Percentiles rank a stretch among this genome's conserved stretches.
These are phyloP conservation scores for Marasmius oreades DNA, from an alignment of 1,284 basidiomycete genomes.

Conservation along the genomic window DNA sequence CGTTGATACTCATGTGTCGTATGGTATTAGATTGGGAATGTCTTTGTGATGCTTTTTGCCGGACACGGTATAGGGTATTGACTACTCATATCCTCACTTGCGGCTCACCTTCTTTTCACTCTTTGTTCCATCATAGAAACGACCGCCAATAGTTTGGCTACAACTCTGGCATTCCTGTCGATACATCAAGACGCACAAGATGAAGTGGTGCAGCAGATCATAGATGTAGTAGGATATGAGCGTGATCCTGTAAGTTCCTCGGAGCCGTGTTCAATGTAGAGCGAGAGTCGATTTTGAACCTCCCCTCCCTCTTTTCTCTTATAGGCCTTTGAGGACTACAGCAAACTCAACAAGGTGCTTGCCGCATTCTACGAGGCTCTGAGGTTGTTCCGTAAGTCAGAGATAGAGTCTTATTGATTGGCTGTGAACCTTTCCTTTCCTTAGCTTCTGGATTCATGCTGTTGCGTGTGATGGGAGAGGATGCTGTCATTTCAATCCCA, in stretches of 20 bases:
- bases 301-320: neutral
- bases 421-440: neutral
- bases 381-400: conserved; percentile 18
- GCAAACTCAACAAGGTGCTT: conserved; percentile 14
- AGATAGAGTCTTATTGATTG: neutral
- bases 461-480: conserved; percentile 15
- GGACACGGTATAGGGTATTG: conserved; percentile 23
- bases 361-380: conserved; percentile 19
- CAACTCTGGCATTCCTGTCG: conserved; percentile 18
- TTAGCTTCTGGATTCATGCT: conserved; percentile 17
- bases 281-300: too few species aligned
- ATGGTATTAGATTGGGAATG: conserved; percentile 18
- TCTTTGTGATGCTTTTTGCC: conserved; percentile 18
- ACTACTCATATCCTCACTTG: neutral
- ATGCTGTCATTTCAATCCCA: conserved; percentile 13
- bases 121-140: conserved; percentile 14
- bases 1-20: neutral
- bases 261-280: too few species aligned
- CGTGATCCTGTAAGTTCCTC: conserved; percentile 10
- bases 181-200: conserved; percentile 19
- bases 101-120: neutral
- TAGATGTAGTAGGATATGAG: conserved; percentile 6
- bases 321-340: conserved; percentile 15
- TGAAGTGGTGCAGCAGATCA: conserved; percentile 17
- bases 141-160: conserved; percentile 15